Conservation (phyloP, 2,329 filamentous ascomycete genomes). For the Talaromyces sp. region DNA sequence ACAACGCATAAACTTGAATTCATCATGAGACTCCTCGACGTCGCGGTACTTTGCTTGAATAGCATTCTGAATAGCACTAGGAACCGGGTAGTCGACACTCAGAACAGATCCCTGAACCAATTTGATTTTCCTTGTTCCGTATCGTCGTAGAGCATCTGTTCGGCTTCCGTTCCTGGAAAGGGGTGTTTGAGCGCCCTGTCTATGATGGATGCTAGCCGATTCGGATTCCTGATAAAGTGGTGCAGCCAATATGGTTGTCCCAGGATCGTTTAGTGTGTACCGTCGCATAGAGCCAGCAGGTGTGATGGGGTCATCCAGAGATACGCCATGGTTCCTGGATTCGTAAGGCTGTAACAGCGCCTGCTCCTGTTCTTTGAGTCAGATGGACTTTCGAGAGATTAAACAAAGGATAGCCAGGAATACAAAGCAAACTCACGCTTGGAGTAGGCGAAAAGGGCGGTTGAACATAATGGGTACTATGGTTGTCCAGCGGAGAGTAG, state of each 20-base stretch:
- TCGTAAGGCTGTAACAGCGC: background rate
- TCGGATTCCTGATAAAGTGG: background rate
- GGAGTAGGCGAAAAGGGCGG: background rate
- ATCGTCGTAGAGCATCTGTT: slow-evolving; percentile 67
- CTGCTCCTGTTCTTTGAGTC: background rate
- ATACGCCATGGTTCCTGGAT: background rate
- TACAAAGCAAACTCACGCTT: background rate
- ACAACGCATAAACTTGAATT: slow-evolving; percentile 67
- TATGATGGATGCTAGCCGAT: background rate
- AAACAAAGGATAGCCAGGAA: background rate
- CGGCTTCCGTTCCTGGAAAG: background rate
- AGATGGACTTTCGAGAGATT: background rate
- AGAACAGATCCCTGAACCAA: slow-evolving; percentile 94
- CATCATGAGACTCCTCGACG: slow-evolving; percentile 82
- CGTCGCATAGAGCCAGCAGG: background rate
- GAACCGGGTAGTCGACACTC: slow-evolving; percentile 95
- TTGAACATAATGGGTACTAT: background rate
- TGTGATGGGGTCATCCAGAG: background rate
- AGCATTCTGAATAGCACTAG: slow-evolving; percentile 95
- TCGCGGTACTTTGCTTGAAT: slow-evolving; percentile 90
- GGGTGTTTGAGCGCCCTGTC: background rate
- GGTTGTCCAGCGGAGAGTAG: background rate
- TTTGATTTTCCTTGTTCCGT: slow-evolving; percentile 95
- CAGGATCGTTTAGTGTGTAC: background rate
- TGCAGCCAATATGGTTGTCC: background rate